Evolutionary conservation across 768 basidiomycete genomes (phyloP).

Genomic region (Tylopilus intermedius): DNA sequence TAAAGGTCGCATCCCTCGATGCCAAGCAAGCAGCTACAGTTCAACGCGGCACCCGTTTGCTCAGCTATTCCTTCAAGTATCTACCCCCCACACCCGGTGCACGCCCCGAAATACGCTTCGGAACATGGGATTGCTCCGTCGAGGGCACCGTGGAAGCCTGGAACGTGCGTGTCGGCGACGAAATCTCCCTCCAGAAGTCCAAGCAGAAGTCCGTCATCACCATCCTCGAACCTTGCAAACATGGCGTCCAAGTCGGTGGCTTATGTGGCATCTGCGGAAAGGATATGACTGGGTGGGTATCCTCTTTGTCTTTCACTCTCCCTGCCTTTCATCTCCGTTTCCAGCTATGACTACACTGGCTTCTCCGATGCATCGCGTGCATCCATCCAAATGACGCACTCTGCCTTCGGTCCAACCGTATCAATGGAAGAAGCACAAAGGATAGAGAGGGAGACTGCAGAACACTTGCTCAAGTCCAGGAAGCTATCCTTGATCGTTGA

Average conservation of each 20-base stretch:
- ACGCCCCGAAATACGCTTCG: constrained; percentile 66
- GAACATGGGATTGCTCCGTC: constrained; percentile 86
- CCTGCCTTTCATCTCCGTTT: constrained; percentile 10
- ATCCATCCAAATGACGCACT: constrained; percentile 91
- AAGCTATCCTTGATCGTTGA: constrained; percentile 96
- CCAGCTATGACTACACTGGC: constrained; percentile 79
- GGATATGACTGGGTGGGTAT: constrained; percentile 82
- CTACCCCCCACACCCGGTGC: constrained; percentile 40
- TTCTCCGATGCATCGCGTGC: constrained; percentile 84
- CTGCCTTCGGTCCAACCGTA: constrained; percentile 84
- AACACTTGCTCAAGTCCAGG: constrained; percentile 66
- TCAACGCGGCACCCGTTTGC: constrained; percentile 67
- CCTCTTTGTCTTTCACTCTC: constrained; percentile 3
- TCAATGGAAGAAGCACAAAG: constrained; percentile 89
- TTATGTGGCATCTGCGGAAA: constrained; percentile 93
- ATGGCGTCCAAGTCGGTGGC: constrained; percentile 88
- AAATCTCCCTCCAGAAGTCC: constrained; percentile 54
- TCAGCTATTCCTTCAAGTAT: constrained; percentile 80
- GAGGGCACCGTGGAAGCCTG: constrained; percentile 75
- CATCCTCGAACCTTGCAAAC: constrained; percentile 90
- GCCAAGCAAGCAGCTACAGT: constrained; percentile 43
- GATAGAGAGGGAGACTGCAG: constrained; percentile 78
- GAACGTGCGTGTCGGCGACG: constrained; percentile 62
- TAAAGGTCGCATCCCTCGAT: constrained; percentile 72
- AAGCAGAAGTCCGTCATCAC: constrained; percentile 57